Evolutionary conservation across 306 rosid species (phyloP).

Genomic region (Glycine latifolia): DNA sequence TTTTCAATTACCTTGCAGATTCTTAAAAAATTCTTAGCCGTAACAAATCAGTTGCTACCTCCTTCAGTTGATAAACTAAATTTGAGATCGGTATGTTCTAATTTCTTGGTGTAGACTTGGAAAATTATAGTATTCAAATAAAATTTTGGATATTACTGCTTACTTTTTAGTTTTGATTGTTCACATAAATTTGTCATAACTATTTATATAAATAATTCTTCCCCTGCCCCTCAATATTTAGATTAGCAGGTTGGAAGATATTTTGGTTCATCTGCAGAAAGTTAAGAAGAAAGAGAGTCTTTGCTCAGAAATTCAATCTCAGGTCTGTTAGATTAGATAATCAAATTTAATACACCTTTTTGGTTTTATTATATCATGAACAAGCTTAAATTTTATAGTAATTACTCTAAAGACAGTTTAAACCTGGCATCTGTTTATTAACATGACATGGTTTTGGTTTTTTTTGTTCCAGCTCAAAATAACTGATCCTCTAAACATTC

Average conservation of each 20-base stretch:
- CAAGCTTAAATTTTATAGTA: conserved; percentile 23
- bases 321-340: conserved; percentile 65
- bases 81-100: conserved; percentile 60
- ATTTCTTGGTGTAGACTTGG: conserved; percentile 34
- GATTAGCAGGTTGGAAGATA: conserved; percentile 78
- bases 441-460: conserved; percentile 48
- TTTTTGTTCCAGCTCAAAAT: conserved; percentile 56
- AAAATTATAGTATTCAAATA: conserved; percentile 19
- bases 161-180: conserved; percentile 19
- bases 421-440: conserved; percentile 38
- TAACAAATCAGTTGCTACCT: conserved; percentile 64
- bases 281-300: conserved; percentile 66
- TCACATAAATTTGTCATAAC: conserved; percentile 13
- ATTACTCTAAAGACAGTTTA: conserved; percentile 40
- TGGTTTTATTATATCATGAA: conserved; percentile 35
- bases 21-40: conserved; percentile 56
- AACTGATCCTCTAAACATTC: conserved; percentile 44
- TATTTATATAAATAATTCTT: conserved; percentile 12
- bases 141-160: conserved; percentile 17
- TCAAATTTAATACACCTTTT: conserved; percentile 29
- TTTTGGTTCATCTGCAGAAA: conserved; percentile 62
- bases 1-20: conserved; percentile 61
- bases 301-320: conserved; percentile 71
- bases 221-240: conserved; percentile 43
- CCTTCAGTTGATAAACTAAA: conserved; percentile 65